Conservation (phyloP, 2,329 filamentous ascomycete genomes). For the Fusarium sp. region DNA sequence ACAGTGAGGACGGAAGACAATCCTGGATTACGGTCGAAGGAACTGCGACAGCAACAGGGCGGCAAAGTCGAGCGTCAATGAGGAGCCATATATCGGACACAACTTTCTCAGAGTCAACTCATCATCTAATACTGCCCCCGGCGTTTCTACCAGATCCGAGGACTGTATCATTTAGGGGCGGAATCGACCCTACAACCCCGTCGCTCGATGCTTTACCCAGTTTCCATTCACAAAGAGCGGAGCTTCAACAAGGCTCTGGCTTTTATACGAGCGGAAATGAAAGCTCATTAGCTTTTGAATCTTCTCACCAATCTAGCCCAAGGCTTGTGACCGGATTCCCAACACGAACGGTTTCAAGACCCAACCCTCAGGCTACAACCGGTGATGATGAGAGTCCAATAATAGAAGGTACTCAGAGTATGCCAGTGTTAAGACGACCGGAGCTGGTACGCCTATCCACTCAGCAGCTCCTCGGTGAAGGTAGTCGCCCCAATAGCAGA, state of each 20-base stretch:
- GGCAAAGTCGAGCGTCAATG: conserved; percentile 47
- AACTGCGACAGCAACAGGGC: conserved; percentile 40
- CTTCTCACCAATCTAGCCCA: conserved; percentile 48
- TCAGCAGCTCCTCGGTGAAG: conserved; percentile 39
- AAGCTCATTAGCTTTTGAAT: conserved; percentile 55
- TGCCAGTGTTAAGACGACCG: conserved; percentile 46
- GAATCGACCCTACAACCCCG: conserved; percentile 50
- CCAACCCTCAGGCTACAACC: conserved; percentile 2
- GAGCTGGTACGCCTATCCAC: conserved; percentile 45
- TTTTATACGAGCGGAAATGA: conserved; percentile 52
- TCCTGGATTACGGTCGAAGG: conserved; percentile 57
- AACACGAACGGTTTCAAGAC: conserved; percentile 16
- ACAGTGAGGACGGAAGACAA: conserved; percentile 48
- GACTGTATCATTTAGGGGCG: conserved; percentile 48
- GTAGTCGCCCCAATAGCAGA: conserved; percentile 21
- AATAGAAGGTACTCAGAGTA: conserved; percentile 45
- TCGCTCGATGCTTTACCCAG: conserved; percentile 49
- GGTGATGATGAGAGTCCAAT: conserved; percentile 4
- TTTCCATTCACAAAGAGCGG: conserved; percentile 38
- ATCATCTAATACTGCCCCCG: conserved; percentile 52
- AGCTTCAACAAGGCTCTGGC: conserved; percentile 43
- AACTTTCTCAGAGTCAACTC: conserved; percentile 51
- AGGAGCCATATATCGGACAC: conserved; percentile 48
- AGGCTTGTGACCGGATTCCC: conserved; percentile 39
- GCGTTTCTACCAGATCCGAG: conserved; percentile 48